A percentile compares a stretch with the other conserved stretches of the same genome.
phyloP scores from a whole-genome alignment of 75 land plant genomes.

The Adiantum capillusveneris region DNA sequence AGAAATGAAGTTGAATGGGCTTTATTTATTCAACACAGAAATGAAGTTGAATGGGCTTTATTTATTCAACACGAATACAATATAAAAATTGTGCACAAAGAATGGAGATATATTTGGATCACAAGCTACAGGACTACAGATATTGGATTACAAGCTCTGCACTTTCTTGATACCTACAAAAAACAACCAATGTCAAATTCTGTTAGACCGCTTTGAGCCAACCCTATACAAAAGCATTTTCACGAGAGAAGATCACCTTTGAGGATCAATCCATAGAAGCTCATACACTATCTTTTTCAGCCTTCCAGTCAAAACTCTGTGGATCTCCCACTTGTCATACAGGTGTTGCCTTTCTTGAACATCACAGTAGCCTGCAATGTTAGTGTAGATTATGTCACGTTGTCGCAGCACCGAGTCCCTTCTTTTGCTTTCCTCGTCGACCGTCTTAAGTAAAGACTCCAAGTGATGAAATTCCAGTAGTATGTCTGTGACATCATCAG shows the following conservation, averaged over 20 bases:
- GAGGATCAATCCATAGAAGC: slow-evolving; percentile 29
- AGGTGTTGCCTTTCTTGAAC: slow-evolving; percentile 20
- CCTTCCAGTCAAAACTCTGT: slow-evolving; percentile 11
- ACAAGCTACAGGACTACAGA: too few species aligned
- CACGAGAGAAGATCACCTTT: slow-evolving; percentile 9
- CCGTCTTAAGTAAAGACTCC: slow-evolving; percentile 5
- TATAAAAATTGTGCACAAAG: too few species aligned
- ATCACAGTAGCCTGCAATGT: slow-evolving; percentile 20
- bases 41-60: too few species aligned
- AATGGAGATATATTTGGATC: too few species aligned
- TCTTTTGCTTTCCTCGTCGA: slow-evolving; percentile 8
- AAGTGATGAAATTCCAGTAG: slow-evolving; percentile 20
- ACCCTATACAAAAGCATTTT: too few species aligned
- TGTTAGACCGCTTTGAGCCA: too few species aligned
- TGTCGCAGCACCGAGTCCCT: slow-evolving; percentile 17
- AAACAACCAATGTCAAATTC: not conserved
- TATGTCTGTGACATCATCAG: slow-evolving; percentile 1
- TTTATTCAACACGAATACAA: too few species aligned
- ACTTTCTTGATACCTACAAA: slow-evolving; percentile 21
- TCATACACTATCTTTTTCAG: slow-evolving; percentile 28
- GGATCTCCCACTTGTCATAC: slow-evolving; percentile 24
- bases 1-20: too few species aligned
- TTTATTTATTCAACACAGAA: too few species aligned
- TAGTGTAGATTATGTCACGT: slow-evolving; percentile 22
- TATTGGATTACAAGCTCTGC: slow-evolving; percentile 19